Base-by-base conservation (phyloP, 1,139 yeast genomes). In the Candida sojae region DNA sequence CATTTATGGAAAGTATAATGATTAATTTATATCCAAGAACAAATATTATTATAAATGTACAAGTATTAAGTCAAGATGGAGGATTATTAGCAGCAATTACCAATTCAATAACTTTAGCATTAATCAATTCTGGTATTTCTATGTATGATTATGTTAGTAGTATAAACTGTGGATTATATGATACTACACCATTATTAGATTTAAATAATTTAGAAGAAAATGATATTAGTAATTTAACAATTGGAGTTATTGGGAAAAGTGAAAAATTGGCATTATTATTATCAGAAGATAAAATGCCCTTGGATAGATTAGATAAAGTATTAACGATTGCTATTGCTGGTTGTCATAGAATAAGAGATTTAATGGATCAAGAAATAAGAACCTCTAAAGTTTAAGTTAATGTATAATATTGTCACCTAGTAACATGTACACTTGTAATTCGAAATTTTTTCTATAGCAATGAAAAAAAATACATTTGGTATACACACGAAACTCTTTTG, bases 91-190 rank as follows among this genome's bases (percentile, higher is more conserved):
- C 96, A 0, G 79, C 88, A 1, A 82, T 95, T 59, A 77, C 90
- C 44, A 93, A 95, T 63, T 90, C 97, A n/a, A 81, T 88, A 45
- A 89, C 97, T 0, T 71, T 93, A 56, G 98, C 97, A 0, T 73
- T 93, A 44, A 83, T 93, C 42, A 98, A 95, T 68, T 97, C 98
- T 1, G 99, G 99, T 42, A 85, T 93, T 40, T 88, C 97, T 13
- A 86, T 93, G 89, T 87, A 87, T 61, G 98, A 93, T 63, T 92
- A 89, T 62, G 87, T 93, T 11, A 80, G 91, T 45, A 84, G 96
- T 3, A 79, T 90, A 33, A 79, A 86, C 33, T 88, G 92, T 6
- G 98, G 97, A 0, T 68, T 89, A 36, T 86, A 83, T 60, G 93
- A 87, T 57, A 82, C 80, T 50, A 79, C 83, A 11, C 91, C 96